A percentile compares a stretch with the other conserved stretches of the same genome.
Conservation (phyloP, 257 asterid genomes). For the Jacaranda mimosifolia region DNA sequence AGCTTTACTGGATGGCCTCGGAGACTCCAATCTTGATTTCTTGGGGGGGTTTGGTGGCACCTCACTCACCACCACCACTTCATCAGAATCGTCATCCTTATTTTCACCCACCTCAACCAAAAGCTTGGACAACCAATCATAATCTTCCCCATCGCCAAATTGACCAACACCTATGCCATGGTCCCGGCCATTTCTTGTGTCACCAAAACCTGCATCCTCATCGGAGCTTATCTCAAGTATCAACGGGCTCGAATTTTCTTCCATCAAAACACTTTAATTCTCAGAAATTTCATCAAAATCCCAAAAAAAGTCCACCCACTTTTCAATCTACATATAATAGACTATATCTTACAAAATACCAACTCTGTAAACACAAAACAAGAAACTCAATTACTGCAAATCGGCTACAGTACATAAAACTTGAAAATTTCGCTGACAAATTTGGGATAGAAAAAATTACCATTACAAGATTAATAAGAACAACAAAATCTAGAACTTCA, state of each 20-base stretch:
- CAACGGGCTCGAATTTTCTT: constrained; percentile 43
- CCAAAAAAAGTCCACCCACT: constrained; percentile 6
- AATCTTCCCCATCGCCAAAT: constrained; percentile 53
- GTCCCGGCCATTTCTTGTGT: constrained; percentile 17
- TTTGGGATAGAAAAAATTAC: not conserved
- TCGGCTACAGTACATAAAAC: not conserved
- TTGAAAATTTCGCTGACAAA: not conserved
- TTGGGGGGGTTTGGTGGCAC: constrained; percentile 40
- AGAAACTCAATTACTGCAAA: not conserved
- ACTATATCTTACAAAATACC: not conserved
- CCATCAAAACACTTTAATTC: constrained; percentile 53
- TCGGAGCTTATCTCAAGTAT: constrained; percentile 79
- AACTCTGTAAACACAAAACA: not conserved
- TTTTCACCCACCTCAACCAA: constrained; percentile 53
- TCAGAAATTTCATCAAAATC: constrained; percentile 24
- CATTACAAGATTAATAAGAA: not conserved
- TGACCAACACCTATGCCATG: constrained; percentile 37
- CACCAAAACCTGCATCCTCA: constrained; percentile 62
- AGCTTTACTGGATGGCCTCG: constrained; percentile 30
- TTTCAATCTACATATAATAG: not conserved
- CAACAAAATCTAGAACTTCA: not conserved
- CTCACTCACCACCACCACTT: constrained; percentile 59
- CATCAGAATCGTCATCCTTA: constrained; percentile 58
- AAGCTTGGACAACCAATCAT: constrained; percentile 65
- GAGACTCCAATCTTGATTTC: constrained; percentile 34